Conservation (phyloP, 2,329 filamentous ascomycete species). For the Penicillium sp. region DNA sequence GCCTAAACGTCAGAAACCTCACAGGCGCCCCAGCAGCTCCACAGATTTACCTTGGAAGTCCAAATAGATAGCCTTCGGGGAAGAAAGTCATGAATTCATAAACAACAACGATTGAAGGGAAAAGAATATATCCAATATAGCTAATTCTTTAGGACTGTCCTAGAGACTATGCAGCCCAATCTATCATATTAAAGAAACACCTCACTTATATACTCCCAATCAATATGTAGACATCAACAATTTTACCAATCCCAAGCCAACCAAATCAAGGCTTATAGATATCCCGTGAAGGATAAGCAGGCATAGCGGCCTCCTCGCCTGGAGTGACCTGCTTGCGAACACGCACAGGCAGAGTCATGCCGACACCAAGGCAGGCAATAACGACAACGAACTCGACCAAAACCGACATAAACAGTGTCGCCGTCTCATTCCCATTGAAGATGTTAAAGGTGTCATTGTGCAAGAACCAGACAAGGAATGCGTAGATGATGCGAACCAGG, state of each 20-base stretch:
- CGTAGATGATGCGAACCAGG: conserved; percentile 48
- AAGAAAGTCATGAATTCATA: too few relatives aligned
- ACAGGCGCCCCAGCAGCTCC: too few relatives aligned
- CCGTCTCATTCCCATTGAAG: conserved; percentile 36
- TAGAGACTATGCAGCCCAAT: background rate
- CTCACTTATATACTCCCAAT: background rate
- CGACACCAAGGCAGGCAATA: conserved; percentile 36
- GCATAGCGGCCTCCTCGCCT: background rate
- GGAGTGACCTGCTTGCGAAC: background rate
- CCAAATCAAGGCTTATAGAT: background rate
- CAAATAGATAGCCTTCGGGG: too few relatives aligned
- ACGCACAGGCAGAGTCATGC: conserved; percentile 22
- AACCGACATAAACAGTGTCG: conserved; percentile 46
- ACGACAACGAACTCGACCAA: conserved; percentile 50
- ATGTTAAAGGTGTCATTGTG: conserved; percentile 42
- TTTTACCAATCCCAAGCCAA: background rate
- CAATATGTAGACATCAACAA: background rate
- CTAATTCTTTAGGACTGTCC: too few relatives aligned
- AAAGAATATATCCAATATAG: too few relatives aligned
- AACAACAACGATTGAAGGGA: too few relatives aligned
- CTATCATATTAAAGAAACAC: background rate
- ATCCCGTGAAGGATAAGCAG: background rate
- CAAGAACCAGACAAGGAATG: conserved; percentile 42
- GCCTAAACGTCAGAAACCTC: too few relatives aligned
- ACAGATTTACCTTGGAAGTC: too few relatives aligned